These are phyloP conservation scores for Podila clonocystis DNA, from an alignment of 192 early-diverging fungal genomes.

Conservation along the genomic window DNA sequence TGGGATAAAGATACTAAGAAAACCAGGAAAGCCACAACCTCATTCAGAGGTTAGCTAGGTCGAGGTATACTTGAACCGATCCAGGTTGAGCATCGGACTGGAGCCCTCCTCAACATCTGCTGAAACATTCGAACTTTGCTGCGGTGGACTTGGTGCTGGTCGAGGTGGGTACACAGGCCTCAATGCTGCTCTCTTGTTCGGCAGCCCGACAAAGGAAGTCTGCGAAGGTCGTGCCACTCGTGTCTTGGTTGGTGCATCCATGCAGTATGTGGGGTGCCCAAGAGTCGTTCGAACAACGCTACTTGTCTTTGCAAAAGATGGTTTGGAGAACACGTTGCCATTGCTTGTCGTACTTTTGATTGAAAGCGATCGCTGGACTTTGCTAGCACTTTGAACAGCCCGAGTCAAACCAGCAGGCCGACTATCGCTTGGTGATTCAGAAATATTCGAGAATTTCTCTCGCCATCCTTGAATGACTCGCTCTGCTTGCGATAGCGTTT, in stretches of 20 bases:
- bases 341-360: neutral
- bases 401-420: slow-evolving; percentile 19
- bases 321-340: neutral
- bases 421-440: neutral
- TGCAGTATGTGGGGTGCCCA: slow-evolving; percentile 1
- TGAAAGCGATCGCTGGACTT: neutral
- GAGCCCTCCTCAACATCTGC: slow-evolving; percentile 1
- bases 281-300: slow-evolving; percentile 1
- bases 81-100: slow-evolving; percentile 12
- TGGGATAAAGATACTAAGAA: neutral
- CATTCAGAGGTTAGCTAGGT: neutral
- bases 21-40: neutral
- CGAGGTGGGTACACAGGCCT: neutral
- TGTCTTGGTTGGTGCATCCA: neutral
- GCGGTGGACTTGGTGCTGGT: neutral
- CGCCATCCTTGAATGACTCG: slow-evolving; percentile 45
- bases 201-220: neutral
- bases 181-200: neutral
- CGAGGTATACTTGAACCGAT: slow-evolving; percentile 24
- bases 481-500: slow-evolving; percentile 4
- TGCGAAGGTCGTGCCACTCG: neutral
- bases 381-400: slow-evolving; percentile 12
- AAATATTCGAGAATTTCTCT: slow-evolving; percentile 33
- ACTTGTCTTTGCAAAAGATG: neutral
- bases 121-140: neutral